Evolutionary conservation across 2,329 filamentous ascomycete genomes (phyloP).

Genomic region (Trichoderma lentiforme): DNA sequence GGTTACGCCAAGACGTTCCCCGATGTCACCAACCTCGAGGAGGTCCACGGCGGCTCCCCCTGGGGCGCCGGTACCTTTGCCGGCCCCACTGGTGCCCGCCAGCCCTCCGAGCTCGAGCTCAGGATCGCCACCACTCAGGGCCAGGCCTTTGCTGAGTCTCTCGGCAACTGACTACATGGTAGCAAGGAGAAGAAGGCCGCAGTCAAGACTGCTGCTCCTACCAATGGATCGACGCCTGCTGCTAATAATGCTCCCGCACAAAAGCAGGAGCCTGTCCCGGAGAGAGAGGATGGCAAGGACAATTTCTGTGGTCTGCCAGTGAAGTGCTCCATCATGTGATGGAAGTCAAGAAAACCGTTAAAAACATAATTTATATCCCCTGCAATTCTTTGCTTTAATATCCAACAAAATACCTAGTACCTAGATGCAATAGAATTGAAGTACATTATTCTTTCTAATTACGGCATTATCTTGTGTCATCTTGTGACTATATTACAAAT

Average conservation of each 20-base stretch:
- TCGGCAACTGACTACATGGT: conserved; percentile 77
- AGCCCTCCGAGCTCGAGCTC: conserved; percentile 73
- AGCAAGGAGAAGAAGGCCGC: conserved; percentile 33
- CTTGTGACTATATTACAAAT: neutral
- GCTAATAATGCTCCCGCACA: conserved; percentile 17
- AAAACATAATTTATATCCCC: neutral
- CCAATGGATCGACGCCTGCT: conserved; percentile 21
- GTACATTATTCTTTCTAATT: neutral
- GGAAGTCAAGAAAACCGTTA: neutral
- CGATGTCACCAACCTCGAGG: conserved; percentile 65
- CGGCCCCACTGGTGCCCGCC: conserved; percentile 73
- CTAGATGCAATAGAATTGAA: conserved; percentile 7
- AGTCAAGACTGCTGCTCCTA: conserved; percentile 28
- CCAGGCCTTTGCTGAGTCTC: conserved; percentile 74
- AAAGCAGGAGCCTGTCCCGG: conserved; percentile 1
- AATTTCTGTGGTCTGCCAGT: conserved; percentile 69
- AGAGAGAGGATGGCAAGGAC: conserved; percentile 42
- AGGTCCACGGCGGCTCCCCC: conserved; percentile 81
- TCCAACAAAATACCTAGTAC: neutral
- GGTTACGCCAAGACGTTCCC: conserved; percentile 81
- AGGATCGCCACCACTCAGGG: conserved; percentile 80
- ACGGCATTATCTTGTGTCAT: neutral
- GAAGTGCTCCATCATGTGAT: conserved; percentile 67
- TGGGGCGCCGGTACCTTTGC: conserved; percentile 96
- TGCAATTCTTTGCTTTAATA: conserved; percentile 8